Evolutionary conservation across 2,329 filamentous ascomycete species (phyloP).

Genomic region (Colletotrichum coccodes): DNA sequence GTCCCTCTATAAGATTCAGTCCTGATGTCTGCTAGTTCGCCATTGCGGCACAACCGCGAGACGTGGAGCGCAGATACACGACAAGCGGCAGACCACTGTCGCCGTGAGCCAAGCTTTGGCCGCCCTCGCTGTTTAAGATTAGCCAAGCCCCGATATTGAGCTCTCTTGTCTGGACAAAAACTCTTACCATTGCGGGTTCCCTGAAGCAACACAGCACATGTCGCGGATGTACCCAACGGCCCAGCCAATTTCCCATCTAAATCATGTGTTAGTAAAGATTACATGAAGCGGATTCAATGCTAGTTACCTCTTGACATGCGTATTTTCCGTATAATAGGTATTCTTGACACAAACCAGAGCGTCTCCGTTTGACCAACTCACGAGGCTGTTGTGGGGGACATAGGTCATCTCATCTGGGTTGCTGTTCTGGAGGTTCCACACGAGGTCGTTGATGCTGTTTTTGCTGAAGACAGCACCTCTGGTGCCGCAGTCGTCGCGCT

Average conservation of each 20-base stretch:
- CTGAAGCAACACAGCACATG: not conserved
- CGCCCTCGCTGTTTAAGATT: not conserved
- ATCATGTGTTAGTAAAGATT: not conserved
- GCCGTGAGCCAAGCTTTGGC: not conserved
- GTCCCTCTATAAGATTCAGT: not conserved
- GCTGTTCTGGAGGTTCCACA: not conserved
- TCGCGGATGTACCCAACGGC: not conserved
- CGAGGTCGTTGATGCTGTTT: not conserved
- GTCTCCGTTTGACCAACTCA: not conserved
- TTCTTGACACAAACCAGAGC: not conserved
- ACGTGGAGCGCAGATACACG: not conserved
- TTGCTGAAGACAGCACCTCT: not conserved
- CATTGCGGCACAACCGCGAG: not conserved
- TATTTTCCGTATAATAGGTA: not conserved
- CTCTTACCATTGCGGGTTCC: not conserved
- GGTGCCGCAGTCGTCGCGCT: not conserved
- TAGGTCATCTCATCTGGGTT: not conserved
- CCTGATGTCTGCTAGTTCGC: not conserved
- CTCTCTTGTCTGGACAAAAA: not conserved
- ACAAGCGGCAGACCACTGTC: conserved; percentile 1
- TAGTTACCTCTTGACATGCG: not conserved
- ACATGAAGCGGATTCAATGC: not conserved
- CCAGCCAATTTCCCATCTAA: not conserved
- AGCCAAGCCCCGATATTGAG: not conserved
- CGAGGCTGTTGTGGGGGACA: not conserved